Evolutionary conservation across 1,139 yeast genomes (phyloP).

Genomic region (Yamadazyma sp.): DNA sequence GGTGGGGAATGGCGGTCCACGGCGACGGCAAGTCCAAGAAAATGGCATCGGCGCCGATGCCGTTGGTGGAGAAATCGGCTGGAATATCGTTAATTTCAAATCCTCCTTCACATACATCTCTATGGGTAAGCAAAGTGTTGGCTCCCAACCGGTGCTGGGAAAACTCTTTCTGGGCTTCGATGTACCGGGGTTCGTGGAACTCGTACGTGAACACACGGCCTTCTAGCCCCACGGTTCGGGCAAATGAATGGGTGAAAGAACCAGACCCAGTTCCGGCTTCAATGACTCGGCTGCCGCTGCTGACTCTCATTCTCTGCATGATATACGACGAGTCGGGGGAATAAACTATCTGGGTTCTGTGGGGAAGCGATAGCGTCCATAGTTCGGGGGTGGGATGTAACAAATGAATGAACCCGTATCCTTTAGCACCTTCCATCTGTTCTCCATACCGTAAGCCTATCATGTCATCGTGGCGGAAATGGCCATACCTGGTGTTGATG

Average conservation of each 20-base stretch:
- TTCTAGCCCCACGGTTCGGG: constrained; percentile 64
- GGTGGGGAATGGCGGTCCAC: constrained; percentile 89
- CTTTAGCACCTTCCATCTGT: constrained; percentile 77
- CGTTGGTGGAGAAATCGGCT: constrained; percentile 25
- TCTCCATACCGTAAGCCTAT: constrained; percentile 82
- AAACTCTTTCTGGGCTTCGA: constrained; percentile 79
- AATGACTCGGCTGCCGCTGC: constrained; percentile 74
- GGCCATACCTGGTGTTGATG: constrained; percentile 85
- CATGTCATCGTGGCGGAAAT: constrained; percentile 79
- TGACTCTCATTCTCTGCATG: constrained; percentile 72
- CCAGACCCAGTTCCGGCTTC: constrained; percentile 99
- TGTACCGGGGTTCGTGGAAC: constrained; percentile 81
- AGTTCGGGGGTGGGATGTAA: constrained; percentile 92
- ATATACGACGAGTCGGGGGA: constrained; percentile 94
- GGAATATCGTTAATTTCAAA: constrained; percentile 54
- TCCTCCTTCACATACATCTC: constrained; percentile 92
- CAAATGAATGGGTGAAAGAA: constrained; percentile 89
- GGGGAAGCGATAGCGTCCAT: constrained; percentile 94
- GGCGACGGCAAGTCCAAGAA: constrained; percentile 96
- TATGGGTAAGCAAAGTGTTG: constrained; percentile 65
- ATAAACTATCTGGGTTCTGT: constrained; percentile 95
- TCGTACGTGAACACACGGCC: constrained; percentile 84
- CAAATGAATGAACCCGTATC: constrained; percentile 84
- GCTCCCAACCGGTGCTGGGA: constrained; percentile 62
- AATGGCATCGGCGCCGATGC: constrained; percentile 63